Percentiles rank a stretch among this genome's conserved stretches.
These are phyloP conservation scores for Talaromyces albobiverticillius DNA, from an alignment of 2,329 filamentous ascomycete genomes.

Conservation along the genomic window DNA sequence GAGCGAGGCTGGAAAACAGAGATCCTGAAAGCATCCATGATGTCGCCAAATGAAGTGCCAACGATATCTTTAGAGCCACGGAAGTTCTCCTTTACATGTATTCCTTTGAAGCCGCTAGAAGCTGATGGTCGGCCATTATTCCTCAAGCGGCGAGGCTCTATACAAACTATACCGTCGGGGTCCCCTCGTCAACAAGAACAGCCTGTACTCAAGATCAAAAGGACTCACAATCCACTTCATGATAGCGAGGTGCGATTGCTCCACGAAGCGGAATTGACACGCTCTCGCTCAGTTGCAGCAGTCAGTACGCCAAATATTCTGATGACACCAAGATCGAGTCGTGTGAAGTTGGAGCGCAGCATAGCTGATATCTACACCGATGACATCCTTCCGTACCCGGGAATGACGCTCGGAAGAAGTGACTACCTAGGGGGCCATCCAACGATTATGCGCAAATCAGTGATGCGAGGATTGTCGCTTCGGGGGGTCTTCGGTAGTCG, in stretches of 20 bases:
- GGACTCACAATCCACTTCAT: conserved; percentile 69
- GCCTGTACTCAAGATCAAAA: conserved; percentile 76
- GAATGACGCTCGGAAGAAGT: conserved; percentile 66
- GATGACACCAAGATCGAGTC: conserved; percentile 70
- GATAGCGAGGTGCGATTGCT: conserved; percentile 43
- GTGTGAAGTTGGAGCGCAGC: conserved; percentile 70
- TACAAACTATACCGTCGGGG: conserved; percentile 71
- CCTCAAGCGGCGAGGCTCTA: conserved; percentile 59
- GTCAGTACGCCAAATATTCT: conserved; percentile 62
- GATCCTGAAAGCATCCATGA: conserved; percentile 54
- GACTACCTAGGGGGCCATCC: conserved; percentile 78
- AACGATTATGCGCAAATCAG: conserved; percentile 61
- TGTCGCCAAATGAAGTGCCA: conserved; percentile 51
- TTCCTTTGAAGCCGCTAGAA: conserved; percentile 72
- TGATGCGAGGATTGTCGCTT: conserved; percentile 71
- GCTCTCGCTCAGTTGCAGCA: conserved; percentile 74
- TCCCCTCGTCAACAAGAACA: conserved; percentile 66
- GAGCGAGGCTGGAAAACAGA: conserved; percentile 74
- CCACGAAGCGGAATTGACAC: conserved; percentile 59
- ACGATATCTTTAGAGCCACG: conserved; percentile 33
- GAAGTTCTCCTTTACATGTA: conserved; percentile 46
- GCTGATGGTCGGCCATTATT: conserved; percentile 69
- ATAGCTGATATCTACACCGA: conserved; percentile 81
- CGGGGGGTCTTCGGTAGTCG: conserved; percentile 71
- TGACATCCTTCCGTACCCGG: conserved; percentile 76